Evolutionary conservation across 140 eudicot species (phyloP).

Genomic region (Cichorium intybus): DNA sequence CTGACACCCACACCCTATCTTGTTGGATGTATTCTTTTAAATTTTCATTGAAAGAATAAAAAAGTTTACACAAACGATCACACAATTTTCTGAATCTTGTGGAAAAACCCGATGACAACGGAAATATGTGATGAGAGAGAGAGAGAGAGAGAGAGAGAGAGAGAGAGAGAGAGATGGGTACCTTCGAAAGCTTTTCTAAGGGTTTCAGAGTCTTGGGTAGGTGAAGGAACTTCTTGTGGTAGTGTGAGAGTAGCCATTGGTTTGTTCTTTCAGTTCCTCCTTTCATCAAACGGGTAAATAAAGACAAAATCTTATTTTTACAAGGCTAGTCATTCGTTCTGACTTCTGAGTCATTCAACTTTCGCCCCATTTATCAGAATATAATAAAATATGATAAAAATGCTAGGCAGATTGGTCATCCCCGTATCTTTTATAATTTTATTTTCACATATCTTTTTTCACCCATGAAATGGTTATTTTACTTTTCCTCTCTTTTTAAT

Average conservation of each 20-base stretch:
- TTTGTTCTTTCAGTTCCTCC: background rate
- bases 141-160: background rate
- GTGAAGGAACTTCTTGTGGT: constrained; percentile 56
- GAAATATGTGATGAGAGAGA: background rate
- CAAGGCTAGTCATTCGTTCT: background rate
- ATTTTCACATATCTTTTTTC: no score
- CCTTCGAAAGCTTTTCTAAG: constrained; percentile 52
- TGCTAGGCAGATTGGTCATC: no score
- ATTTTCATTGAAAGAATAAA: no score
- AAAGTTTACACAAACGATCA: no score
- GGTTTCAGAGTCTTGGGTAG: constrained; percentile 43
- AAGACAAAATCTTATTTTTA: no score
- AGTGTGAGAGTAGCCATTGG: constrained; percentile 47
- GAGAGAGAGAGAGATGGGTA: constrained; percentile 2
- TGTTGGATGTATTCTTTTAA: background rate
- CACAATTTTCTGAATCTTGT: background rate
- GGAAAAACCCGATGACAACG: no score
- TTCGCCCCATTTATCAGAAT: no score
- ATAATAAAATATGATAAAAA: no score
- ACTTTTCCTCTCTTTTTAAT: no score
- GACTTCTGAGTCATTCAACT: no score
- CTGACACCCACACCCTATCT: constrained; percentile 25
- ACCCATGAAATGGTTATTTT: no score
- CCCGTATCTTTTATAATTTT: no score
- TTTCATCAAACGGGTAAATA: background rate